These are phyloP conservation scores for Eutrema salsugineum DNA, from an alignment of 441 rosid species.

Conservation along the genomic window DNA sequence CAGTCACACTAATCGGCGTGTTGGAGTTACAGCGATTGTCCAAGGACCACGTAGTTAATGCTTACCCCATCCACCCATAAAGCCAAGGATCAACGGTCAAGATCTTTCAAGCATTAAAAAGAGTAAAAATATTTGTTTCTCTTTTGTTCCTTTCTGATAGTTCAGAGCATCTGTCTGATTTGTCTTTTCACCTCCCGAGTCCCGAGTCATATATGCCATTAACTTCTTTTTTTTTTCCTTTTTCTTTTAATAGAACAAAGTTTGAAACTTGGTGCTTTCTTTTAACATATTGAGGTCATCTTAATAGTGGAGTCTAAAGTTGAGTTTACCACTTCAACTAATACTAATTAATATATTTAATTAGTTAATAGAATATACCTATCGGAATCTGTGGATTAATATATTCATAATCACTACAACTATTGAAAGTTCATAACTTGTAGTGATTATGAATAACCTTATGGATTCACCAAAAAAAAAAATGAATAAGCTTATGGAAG, in stretches of 20 bases:
- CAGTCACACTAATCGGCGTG: constrained; percentile 27
- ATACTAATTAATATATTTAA: not conserved
- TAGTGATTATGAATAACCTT: not conserved
- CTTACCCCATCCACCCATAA: constrained; percentile 26
- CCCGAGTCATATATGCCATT: not conserved
- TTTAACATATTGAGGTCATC: not conserved
- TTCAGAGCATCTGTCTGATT: constrained; percentile 13
- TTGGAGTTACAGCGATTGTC: constrained; percentile 3
- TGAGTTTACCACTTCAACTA: not conserved
- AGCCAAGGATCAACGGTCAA: constrained; percentile 24
- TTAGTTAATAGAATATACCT: not conserved
- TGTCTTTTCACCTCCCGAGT: constrained; percentile 17
- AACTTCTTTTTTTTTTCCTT: not conserved
- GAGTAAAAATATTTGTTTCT: constrained; percentile 26
- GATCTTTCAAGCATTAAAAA: constrained; percentile 10
- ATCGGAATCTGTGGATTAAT: not conserved
- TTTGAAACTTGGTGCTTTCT: not conserved
- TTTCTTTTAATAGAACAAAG: not conserved
- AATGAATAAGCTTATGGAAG: no score
- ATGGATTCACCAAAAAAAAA: no score
- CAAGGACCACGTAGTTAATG: constrained; percentile 32
- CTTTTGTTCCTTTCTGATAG: constrained; percentile 5
- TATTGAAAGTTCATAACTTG: not conserved
- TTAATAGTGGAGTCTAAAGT: not conserved
- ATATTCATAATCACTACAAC: no score